Conservation (phyloP, 768 basidiomycete species). For the Tricholoma hemisulphureum region DNA sequence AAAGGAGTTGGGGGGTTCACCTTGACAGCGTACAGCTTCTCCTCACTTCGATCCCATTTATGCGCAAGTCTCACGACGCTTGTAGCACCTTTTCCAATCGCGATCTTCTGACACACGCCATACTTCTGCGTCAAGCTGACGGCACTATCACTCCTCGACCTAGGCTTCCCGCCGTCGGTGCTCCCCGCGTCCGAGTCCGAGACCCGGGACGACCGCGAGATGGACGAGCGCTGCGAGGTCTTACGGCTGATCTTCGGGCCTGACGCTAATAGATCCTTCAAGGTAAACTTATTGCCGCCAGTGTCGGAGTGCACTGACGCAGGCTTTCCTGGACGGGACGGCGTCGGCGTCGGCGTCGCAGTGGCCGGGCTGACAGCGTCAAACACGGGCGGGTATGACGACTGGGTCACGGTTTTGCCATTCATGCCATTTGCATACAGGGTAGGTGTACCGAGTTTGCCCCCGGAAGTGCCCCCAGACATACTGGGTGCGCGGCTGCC, state of each 20-base stretch:
- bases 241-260: constrained; percentile 75
- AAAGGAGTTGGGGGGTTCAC: constrained; percentile 41
- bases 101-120: constrained; percentile 93
- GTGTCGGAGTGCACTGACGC: constrained; percentile 54
- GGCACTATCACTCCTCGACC: constrained; percentile 42
- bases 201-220: constrained; percentile 53
- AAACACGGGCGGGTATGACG: background rate
- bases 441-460: constrained; percentile 24
- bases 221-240: constrained; percentile 66
- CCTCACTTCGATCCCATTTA: constrained; percentile 96
- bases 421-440: constrained; percentile 16
- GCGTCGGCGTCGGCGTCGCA: constrained; percentile 12
- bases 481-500: constrained; percentile 50
- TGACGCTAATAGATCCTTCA: constrained; percentile 74
- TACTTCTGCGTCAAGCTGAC: constrained; percentile 78
- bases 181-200: constrained; percentile 63
- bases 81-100: constrained; percentile 98
- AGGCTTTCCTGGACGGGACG: constrained; percentile 30
- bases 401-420: constrained; percentile 23
- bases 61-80: constrained; percentile 95
- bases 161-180: constrained; percentile 24
- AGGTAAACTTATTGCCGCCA: constrained; percentile 65
- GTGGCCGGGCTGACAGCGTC: constrained; percentile 6
- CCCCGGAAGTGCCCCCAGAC: constrained; percentile 43
- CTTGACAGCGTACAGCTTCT: constrained; percentile 98